phyloP scores from a whole-genome alignment of 164 flowering plant species.

The Paratinospora sagittata region DNA sequence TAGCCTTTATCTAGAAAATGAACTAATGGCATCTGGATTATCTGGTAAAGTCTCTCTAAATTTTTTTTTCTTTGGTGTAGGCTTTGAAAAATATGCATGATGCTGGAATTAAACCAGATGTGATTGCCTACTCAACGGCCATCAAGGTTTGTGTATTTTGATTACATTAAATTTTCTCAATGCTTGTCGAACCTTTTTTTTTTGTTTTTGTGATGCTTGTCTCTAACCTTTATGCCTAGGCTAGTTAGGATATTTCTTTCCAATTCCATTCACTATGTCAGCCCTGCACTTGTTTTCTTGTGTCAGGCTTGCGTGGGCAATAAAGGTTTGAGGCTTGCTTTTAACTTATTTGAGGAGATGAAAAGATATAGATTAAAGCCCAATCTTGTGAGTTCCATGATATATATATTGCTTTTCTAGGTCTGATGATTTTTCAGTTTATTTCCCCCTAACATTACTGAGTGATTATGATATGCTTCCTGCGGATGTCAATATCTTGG shows the following conservation, averaged over 20 bases:
- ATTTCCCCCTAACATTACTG: background rate
- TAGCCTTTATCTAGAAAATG: background rate
- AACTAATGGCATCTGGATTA: background rate
- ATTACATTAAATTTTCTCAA: background rate
- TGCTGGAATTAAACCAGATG: conserved; percentile 68
- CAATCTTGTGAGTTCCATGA: conserved; percentile 52
- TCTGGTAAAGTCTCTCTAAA: background rate
- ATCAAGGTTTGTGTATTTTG: conserved; percentile 53
- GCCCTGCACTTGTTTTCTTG: conserved; percentile 16
- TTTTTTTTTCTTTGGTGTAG: conserved; percentile 28
- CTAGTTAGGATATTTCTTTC: background rate
- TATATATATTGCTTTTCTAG: background rate
- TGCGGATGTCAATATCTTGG: background rate
- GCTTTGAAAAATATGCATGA: conserved; percentile 58
- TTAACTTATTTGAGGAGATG: conserved; percentile 71
- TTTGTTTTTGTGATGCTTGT: too few species aligned
- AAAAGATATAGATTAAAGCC: conserved; percentile 54
- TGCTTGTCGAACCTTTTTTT: too few species aligned
- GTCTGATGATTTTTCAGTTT: background rate
- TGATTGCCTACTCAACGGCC: conserved; percentile 75
- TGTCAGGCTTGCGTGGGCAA: conserved; percentile 66
- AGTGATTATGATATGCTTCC: background rate
- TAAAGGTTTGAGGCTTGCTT: conserved; percentile 49
- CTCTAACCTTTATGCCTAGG: background rate
- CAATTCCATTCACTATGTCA: too few species aligned